Evolutionary conservation across 495 filamentous ascomycete species (phyloP).

Genomic region (Penicillium arizonense): DNA sequence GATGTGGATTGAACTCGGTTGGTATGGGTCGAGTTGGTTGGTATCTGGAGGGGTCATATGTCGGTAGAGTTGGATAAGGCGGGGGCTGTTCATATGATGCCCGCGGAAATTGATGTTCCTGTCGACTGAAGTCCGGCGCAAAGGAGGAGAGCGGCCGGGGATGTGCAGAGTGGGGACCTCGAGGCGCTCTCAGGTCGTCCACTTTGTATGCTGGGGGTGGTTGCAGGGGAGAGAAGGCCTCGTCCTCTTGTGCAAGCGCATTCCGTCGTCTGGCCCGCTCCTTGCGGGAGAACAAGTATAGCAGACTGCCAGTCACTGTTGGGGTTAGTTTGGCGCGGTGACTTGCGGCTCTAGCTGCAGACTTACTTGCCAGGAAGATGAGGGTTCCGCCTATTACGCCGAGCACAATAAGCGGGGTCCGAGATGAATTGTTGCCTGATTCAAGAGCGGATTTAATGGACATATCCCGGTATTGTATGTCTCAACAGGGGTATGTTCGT

Average conservation of each 20-base stretch:
- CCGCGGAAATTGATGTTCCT: slow-evolving; percentile 16
- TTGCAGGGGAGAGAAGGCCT: slow-evolving; percentile 3
- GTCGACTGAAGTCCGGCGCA: slow-evolving; percentile 23
- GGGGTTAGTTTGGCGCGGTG: neutral
- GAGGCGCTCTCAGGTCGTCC: slow-evolving; percentile 9
- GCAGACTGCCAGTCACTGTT: slow-evolving; percentile 22
- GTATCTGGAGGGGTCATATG: slow-evolving; percentile 35
- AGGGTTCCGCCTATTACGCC: slow-evolving; percentile 7
- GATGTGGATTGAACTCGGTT: neutral
- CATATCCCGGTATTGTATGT: neutral
- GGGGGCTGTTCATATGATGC: slow-evolving; percentile 21
- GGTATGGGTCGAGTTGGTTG: slow-evolving; percentile 20
- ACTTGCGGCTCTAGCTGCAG: slow-evolving; percentile 1
- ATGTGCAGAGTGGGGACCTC: slow-evolving; percentile 19
- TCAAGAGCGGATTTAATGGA: neutral
- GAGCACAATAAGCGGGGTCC: slow-evolving; percentile 10
- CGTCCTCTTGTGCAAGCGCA: slow-evolving; percentile 4
- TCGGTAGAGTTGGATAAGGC: slow-evolving; percentile 19
- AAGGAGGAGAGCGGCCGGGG: slow-evolving; percentile 30
- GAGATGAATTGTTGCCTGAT: slow-evolving; percentile 7
- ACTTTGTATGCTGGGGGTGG: slow-evolving; percentile 19
- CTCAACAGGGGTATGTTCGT: neutral
- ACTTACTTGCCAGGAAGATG: slow-evolving; percentile 22
- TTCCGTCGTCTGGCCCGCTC: slow-evolving; percentile 27
- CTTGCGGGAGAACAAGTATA: slow-evolving; percentile 26